phyloP scores from a whole-genome alignment of 2,329 filamentous ascomycete species.

The Penicillium brasilianum region DNA sequence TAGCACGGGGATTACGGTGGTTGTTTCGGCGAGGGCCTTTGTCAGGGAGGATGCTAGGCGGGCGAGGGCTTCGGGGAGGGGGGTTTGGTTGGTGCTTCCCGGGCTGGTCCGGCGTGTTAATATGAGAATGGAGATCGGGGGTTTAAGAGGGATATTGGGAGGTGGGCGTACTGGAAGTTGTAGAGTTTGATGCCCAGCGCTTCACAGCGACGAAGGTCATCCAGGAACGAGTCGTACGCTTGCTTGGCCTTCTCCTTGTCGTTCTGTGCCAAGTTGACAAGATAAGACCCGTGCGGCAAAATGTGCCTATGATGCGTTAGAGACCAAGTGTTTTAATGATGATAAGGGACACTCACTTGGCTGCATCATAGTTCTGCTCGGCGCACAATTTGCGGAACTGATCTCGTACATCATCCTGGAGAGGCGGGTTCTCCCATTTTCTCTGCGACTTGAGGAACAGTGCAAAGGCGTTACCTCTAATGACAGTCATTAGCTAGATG shows the following conservation, averaged over 20 bases:
- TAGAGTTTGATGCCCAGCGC: constrained; percentile 86
- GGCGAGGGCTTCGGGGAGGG: constrained; percentile 70
- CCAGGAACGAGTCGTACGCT: constrained; percentile 82
- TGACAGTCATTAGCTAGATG: constrained; percentile 10
- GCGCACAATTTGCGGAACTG: constrained; percentile 73
- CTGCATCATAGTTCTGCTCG: constrained; percentile 72
- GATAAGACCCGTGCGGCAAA: constrained; percentile 92
- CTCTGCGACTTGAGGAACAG: constrained; percentile 95
- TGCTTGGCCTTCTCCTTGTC: constrained; percentile 81
- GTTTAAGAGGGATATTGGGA: no score
- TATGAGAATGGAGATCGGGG: not conserved
- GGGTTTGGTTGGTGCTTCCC: constrained; percentile 74
- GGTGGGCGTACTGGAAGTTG: constrained; percentile 77
- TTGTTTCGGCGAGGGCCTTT: constrained; percentile 75
- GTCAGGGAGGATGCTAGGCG: constrained; percentile 85
- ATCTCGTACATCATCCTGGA: constrained; percentile 69
- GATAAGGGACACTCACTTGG: constrained; percentile 47
- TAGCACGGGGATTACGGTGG: constrained; percentile 77
- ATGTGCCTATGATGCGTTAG: constrained; percentile 60
- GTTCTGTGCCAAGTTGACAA: constrained; percentile 90
- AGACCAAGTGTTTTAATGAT: not conserved
- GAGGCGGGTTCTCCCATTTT: constrained; percentile 86
- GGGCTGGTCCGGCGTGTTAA: constrained; percentile 56
- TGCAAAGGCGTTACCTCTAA: constrained; percentile 85
- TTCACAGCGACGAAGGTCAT: constrained; percentile 86